These are phyloP conservation scores for Penicillium sp. DNA, from an alignment of 2,329 filamentous ascomycete genomes.

Conservation along the genomic window DNA sequence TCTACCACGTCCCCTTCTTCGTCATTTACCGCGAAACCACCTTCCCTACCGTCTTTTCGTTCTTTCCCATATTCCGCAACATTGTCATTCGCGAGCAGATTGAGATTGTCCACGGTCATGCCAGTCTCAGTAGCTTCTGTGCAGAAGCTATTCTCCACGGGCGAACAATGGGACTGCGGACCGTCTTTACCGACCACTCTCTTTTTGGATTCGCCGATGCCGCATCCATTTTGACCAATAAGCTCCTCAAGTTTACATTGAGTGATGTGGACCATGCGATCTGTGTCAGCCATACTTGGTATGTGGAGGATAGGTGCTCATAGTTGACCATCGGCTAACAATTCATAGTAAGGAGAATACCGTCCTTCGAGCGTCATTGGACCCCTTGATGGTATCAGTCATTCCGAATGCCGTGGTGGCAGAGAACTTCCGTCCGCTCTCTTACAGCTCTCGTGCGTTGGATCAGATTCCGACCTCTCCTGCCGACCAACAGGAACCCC, in stretches of 20 bases:
- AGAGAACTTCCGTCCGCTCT: constrained; percentile 85
- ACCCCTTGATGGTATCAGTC: constrained; percentile 95
- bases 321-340: constrained; percentile 9
- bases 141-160: constrained; percentile 95
- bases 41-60: constrained; percentile 97
- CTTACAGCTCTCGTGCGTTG: constrained; percentile 53
- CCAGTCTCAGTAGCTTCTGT: constrained; percentile 87
- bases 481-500: constrained; percentile 56
- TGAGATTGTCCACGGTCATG: constrained; percentile 98
- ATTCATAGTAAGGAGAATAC: constrained; percentile 88
- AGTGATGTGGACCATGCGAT: constrained; percentile 99
- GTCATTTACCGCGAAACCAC: constrained; percentile 93
- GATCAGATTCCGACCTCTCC: constrained; percentile 33
- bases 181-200: constrained; percentile 97
- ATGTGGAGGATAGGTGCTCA: constrained; percentile 34
- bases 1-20: constrained; percentile 96
- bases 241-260: constrained; percentile 91
- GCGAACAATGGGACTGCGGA: constrained; percentile 92
- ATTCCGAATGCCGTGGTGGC: constrained; percentile 98
- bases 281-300: constrained; percentile 98
- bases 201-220: constrained; percentile 97
- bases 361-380: constrained; percentile 88
- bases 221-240: constrained; percentile 94
- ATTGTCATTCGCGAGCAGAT: constrained; percentile 94
- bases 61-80: constrained; percentile 96